These are phyloP conservation scores for Boletus bicolor DNA, from an alignment of 768 basidiomycete species.

Conservation along the genomic window DNA sequence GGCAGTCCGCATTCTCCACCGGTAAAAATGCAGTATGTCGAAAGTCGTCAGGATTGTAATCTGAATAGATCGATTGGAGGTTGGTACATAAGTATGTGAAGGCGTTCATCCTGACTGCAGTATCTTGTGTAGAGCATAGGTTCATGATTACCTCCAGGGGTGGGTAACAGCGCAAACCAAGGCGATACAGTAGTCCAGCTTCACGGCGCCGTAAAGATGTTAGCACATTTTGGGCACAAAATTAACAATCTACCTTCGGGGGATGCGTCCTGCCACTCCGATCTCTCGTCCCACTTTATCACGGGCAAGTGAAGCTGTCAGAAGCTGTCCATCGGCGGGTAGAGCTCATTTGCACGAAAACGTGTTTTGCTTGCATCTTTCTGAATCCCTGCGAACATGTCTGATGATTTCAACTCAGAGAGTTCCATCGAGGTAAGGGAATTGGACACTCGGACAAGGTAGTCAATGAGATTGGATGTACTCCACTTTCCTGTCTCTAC, in stretches of 20 bases:
- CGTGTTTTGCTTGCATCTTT: conserved; percentile 28
- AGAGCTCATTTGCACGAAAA: conserved; percentile 65
- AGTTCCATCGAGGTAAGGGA: neutral
- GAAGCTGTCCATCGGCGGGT: conserved; percentile 73
- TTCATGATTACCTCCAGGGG: conserved; percentile 59
- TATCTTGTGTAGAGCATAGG: conserved; percentile 57
- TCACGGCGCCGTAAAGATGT: neutral
- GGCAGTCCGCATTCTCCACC: neutral
- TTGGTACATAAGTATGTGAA: conserved; percentile 71
- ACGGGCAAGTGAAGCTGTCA: conserved; percentile 69
- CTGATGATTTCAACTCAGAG: neutral
- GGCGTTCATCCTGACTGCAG: conserved; percentile 48
- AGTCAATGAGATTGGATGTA: neutral
- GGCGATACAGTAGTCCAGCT: conserved; percentile 54
- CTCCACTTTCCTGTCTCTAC: neutral
- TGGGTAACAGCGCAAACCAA: conserved; percentile 65
- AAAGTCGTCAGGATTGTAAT: conserved; percentile 51
- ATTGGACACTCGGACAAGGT: neutral
- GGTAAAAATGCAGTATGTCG: neutral
- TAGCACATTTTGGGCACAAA: neutral
- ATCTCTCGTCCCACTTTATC: conserved; percentile 73
- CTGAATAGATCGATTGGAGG: neutral
- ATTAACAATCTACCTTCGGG: neutral
- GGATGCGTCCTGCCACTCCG: conserved; percentile 52
- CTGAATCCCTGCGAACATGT: conserved; percentile 41